These are phyloP conservation scores for Tolypocladium paradoxum DNA, from an alignment of 2,329 filamentous ascomycete genomes.

Conservation along the genomic window DNA sequence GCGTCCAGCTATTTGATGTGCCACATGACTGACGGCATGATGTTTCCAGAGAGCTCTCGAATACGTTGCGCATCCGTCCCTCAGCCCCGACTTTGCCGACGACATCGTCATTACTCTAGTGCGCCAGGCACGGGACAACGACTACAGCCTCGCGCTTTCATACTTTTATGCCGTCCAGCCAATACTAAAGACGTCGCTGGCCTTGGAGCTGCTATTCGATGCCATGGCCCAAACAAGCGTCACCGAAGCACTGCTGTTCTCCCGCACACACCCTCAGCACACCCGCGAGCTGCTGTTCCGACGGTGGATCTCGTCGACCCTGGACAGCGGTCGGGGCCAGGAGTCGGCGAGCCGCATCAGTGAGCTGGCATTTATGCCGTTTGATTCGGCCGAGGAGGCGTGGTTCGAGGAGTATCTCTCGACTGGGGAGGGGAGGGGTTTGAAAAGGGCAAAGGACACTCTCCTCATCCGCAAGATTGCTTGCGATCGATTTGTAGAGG, in stretches of 20 bases:
- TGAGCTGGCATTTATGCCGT: conserved; percentile 62
- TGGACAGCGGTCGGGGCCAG: conserved; percentile 29
- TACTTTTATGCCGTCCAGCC: conserved; percentile 72
- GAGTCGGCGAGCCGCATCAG: conserved; percentile 44
- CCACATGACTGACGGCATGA: background rate
- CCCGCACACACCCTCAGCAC: conserved; percentile 50
- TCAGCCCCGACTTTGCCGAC: conserved; percentile 72
- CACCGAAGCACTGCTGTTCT: conserved; percentile 64
- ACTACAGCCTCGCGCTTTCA: conserved; percentile 58
- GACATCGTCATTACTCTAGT: conserved; percentile 66
- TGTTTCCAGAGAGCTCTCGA: conserved; percentile 51
- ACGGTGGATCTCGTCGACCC: conserved; percentile 49
- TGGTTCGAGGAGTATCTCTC: conserved; percentile 65
- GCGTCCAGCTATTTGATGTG: background rate
- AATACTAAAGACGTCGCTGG: conserved; percentile 51
- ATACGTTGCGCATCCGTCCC: conserved; percentile 66
- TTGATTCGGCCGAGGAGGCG: conserved; percentile 57
- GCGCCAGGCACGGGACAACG: conserved; percentile 44
- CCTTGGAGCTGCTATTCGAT: conserved; percentile 57
- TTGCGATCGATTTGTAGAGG: conserved; percentile 45
- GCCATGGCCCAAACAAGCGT: conserved; percentile 58
- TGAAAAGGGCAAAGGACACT: conserved; percentile 60
- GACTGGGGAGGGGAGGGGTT: conserved; percentile 50
- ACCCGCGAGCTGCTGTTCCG: conserved; percentile 57
- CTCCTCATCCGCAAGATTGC: conserved; percentile 64